Percentiles rank a stretch among this genome's conserved stretches.
phyloP scores from a whole-genome alignment of 1,284 basidiomycete species.

The Apiotrichum mycotoxinovorans region DNA sequence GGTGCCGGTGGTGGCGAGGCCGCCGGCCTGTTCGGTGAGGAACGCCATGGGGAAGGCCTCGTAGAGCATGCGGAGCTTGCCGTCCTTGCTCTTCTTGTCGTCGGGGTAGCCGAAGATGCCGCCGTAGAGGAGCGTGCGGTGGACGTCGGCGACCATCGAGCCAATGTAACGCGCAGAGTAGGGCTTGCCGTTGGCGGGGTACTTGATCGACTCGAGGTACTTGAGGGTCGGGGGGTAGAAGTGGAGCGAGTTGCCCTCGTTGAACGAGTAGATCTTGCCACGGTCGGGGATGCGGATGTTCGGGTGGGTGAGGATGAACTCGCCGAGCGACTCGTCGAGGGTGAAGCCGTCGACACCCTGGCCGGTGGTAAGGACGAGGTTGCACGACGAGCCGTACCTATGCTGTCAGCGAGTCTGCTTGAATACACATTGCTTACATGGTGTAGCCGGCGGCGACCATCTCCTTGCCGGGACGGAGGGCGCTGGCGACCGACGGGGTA shows the following conservation, averaged over 20 bases:
- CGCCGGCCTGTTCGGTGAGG: slow-evolving; percentile 91
- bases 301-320: slow-evolving; percentile 98
- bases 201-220: slow-evolving; percentile 96
- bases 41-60: slow-evolving; percentile 99
- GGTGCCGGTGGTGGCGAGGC: slow-evolving; percentile 89
- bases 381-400: slow-evolving; percentile 98
- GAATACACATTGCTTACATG: too few species aligned
- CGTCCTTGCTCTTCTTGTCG: slow-evolving; percentile 92
- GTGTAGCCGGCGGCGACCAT: slow-evolving; percentile 99
- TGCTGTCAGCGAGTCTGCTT: too few species aligned
- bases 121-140: slow-evolving; percentile 93
- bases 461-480: slow-evolving; percentile 87
- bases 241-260: slow-evolving; percentile 95
- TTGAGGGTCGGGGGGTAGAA: slow-evolving; percentile 81
- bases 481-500: slow-evolving; percentile 74
- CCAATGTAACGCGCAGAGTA: slow-evolving; percentile 96
- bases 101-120: slow-evolving; percentile 98
- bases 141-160: slow-evolving; percentile 80
- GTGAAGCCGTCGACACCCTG: slow-evolving; percentile 98
- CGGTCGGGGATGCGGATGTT: slow-evolving; percentile 89
- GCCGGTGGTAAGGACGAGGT: slow-evolving; percentile 92
- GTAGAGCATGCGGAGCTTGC: slow-evolving; percentile 92
- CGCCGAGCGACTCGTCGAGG: slow-evolving; percentile 89
- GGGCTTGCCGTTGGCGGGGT: slow-evolving; percentile 65
- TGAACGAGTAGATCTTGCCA: slow-evolving; percentile 99